Percentiles rank a stretch among this genome's conserved stretches.
Conservation (phyloP, 805 yeast species). For the Suhomyces emberorum region DNA sequence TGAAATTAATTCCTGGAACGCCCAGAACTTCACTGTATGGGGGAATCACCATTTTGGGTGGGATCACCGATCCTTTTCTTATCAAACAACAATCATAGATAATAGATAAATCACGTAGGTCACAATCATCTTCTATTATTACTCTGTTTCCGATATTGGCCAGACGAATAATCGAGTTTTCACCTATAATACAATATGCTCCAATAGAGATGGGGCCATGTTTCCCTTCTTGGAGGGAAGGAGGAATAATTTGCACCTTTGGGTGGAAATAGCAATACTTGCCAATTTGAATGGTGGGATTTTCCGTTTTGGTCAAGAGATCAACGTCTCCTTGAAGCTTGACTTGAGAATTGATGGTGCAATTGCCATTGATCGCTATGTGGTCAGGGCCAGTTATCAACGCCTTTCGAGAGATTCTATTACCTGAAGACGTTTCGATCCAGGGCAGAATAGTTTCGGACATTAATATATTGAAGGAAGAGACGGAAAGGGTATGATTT, state of each 20-base stretch:
- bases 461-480: not conserved
- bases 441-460: too few species aligned
- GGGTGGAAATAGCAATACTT: slow-evolving; percentile 41
- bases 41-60: slow-evolving; percentile 45
- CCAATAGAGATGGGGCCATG: slow-evolving; percentile 41
- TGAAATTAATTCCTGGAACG: slow-evolving; percentile 31
- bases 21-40: slow-evolving; percentile 49
- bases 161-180: slow-evolving; percentile 28
- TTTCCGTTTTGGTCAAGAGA: slow-evolving; percentile 4
- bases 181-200: slow-evolving; percentile 44
- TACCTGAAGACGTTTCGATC: slow-evolving; percentile 51
- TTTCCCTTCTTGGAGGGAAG: slow-evolving; percentile 12
- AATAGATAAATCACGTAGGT: slow-evolving; percentile 32
- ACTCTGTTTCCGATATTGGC: slow-evolving; percentile 49
- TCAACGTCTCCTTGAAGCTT: slow-evolving; percentile 32
- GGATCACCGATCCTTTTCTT: slow-evolving; percentile 38
- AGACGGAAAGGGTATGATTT: not conserved
- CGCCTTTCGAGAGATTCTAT: slow-evolving; percentile 46
- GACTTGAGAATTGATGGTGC: slow-evolving; percentile 40
- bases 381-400: slow-evolving; percentile 39
- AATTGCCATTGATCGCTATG: slow-evolving; percentile 46
- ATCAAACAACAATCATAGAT: slow-evolving; percentile 53
- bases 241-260: slow-evolving; percentile 28
- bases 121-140: slow-evolving; percentile 40
- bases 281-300: slow-evolving; percentile 41